Evolutionary conservation across 805 yeast genomes (phyloP).

Genomic region (Brettanomyces sp.): DNA sequence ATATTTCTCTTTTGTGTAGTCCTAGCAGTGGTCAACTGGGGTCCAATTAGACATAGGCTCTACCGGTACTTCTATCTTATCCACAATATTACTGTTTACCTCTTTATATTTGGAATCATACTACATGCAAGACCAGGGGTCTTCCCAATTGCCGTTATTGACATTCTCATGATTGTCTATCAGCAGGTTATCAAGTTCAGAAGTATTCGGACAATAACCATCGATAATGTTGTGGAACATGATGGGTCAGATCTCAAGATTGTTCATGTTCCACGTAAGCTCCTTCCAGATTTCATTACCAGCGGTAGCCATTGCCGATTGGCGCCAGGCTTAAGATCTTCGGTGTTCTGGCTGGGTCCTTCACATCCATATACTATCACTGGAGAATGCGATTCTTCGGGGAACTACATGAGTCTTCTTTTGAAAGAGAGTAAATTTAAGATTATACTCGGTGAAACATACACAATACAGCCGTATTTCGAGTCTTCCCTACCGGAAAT

Average conservation of each 20-base stretch:
- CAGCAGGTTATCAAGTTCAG: slow-evolving; percentile 29
- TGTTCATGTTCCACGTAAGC: slow-evolving; percentile 10
- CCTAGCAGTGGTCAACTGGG: slow-evolving; percentile 37
- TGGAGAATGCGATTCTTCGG: slow-evolving; percentile 23
- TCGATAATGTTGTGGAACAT: slow-evolving; percentile 12
- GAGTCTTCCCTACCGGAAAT: slow-evolving; percentile 33
- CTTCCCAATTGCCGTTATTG: slow-evolving; percentile 22
- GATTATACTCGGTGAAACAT: slow-evolving; percentile 22
- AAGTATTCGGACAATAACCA: slow-evolving; percentile 10
- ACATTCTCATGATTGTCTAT: slow-evolving; percentile 22
- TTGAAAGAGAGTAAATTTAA: slow-evolving; percentile 33
- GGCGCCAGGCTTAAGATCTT: slow-evolving; percentile 27
- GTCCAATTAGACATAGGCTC: slow-evolving; percentile 35
- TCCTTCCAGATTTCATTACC: slow-evolving; percentile 15
- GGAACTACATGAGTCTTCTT: slow-evolving; percentile 32
- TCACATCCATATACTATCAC: slow-evolving; percentile 64
- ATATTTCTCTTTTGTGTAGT: slow-evolving; percentile 27
- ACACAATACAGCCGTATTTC: slow-evolving; percentile 33
- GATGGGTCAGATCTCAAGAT: slow-evolving; percentile 7
- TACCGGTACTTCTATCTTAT: slow-evolving; percentile 47
- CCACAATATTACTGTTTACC: slow-evolving; percentile 45
- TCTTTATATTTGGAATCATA: slow-evolving; percentile 34
- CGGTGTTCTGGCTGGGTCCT: slow-evolving; percentile 40
- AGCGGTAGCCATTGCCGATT: slow-evolving; percentile 57
- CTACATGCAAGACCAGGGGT: slow-evolving; percentile 72